Evolutionary conservation across 768 basidiomycete species (phyloP), one percentile per base, ranked within the genome.

Genomic region (Sporobolomyces pararoseus): DNA sequence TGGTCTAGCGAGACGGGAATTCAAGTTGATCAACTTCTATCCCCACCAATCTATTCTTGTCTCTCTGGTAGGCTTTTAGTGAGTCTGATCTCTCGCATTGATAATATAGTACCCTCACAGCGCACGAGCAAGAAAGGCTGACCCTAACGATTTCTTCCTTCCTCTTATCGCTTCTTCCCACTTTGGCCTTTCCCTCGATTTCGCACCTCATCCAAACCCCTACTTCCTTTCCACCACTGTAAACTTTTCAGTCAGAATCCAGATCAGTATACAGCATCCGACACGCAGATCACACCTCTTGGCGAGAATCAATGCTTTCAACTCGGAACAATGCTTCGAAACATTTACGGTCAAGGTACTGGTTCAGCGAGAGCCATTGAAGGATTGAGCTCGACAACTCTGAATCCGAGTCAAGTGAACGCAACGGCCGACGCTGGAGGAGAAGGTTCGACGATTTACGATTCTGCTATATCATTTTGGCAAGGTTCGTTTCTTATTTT

Each of bases 351-450:
- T 12, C 42, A 60, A 35, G 46, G 46, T 7, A 14, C 19, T 31
- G 46, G 32, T 12, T 34, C 88, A 52, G 88, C 80, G 37, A 84
- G 82, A 76, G 87, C 86, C 13, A 86, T 78, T 23, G 80, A 80
- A 0, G 78, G 77, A 3, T 85, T 87, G 32, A 82, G 75, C 29
- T 85, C 83, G 47, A 88, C 83, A 32, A 84, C 83, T 42, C 85
- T 84, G 23, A 82, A 72, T 49, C 82, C 81, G 27, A 87, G 82
- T 75, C 85, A 89, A 78, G 83, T 91, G 75, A 86, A 87, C 74
- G 82, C 86, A 59, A 84, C 83, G 23, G 88, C 89, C 1, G 88
- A 89, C 78, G 84, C 84, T 32, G 87, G 87, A 9, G 87, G 85
- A 23, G 88, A 90, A 79, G 84, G 83, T 23, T 84, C 82, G 42